phyloP scores from a whole-genome alignment of 2,329 filamentous ascomycete species.

The Exophiala mesophila region DNA sequence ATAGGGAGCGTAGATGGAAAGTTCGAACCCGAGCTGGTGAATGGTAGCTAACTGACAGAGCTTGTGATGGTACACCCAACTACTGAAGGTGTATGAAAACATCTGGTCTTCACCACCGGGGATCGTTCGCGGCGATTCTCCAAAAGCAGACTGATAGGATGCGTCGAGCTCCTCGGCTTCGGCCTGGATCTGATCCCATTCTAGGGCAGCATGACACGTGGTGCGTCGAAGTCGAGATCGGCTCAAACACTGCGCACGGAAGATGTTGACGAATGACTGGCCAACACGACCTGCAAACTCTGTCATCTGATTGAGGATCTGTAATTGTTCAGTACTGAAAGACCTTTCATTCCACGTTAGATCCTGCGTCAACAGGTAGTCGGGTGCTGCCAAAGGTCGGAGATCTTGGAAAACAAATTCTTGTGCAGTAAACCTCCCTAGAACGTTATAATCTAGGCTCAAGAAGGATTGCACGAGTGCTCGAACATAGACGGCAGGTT shows the following conservation, averaged over 20 bases:
- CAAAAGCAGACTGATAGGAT: conserved; percentile 56
- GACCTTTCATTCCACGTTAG: conserved; percentile 72
- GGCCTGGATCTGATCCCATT: conserved; percentile 78
- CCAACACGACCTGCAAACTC: conserved; percentile 52
- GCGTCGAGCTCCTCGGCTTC: conserved; percentile 72
- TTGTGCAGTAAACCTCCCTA: conserved; percentile 64
- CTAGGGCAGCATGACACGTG: conserved; percentile 74
- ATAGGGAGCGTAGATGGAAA: conserved; percentile 80
- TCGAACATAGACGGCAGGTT: conserved; percentile 78
- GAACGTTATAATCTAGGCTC: conserved; percentile 65
- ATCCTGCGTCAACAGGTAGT: conserved; percentile 64
- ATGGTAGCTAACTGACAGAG: conserved; percentile 82
- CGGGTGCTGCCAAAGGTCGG: conserved; percentile 68
- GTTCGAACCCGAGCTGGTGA: conserved; percentile 88
- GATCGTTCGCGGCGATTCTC: conserved; percentile 56
- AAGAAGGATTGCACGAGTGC: conserved; percentile 72
- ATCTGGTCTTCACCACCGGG: conserved; percentile 48
- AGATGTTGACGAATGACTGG: conserved; percentile 74
- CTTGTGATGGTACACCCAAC: conserved; percentile 88
- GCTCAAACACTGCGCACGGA: conserved; percentile 83
- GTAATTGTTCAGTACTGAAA: conserved; percentile 66
- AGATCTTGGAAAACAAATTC: conserved; percentile 78
- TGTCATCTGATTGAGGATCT: conserved; percentile 70
- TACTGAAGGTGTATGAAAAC: conserved; percentile 69
- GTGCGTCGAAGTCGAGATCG: conserved; percentile 81